These are phyloP conservation scores for Triglochin maritima DNA, from an alignment of 106 monocot species.

Conservation along the genomic window DNA sequence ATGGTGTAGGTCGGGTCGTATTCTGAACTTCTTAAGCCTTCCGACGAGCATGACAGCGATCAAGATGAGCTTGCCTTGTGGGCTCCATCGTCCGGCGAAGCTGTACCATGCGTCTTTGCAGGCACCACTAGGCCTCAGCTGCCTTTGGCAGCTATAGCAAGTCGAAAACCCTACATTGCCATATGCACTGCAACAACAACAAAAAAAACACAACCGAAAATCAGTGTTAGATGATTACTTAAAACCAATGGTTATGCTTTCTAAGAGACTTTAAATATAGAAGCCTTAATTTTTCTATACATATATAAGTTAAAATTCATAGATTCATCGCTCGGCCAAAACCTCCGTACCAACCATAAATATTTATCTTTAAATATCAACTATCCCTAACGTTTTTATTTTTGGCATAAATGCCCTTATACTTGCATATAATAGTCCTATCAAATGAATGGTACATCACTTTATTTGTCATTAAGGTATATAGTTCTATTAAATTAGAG, in stretches of 20 bases:
- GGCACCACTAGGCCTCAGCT: neutral
- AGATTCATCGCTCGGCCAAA: too few species aligned
- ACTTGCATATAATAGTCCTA: too few species aligned
- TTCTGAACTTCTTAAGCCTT: conserved; percentile 1
- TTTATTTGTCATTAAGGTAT: too few species aligned
- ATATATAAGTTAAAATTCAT: neutral
- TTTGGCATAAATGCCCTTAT: too few species aligned
- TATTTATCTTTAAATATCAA: too few species aligned
- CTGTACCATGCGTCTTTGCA: conserved; percentile 31
- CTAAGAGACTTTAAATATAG: neutral
- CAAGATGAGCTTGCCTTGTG: conserved; percentile 28
- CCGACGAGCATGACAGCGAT: conserved; percentile 32
- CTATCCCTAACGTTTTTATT: neutral
- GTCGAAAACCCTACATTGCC: conserved; percentile 40
- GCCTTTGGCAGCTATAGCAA: conserved; percentile 33
- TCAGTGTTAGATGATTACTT: neutral
- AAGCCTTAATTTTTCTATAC: neutral
- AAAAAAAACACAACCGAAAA: too few species aligned
- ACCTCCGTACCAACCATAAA: too few species aligned
- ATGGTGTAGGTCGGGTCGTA: too few species aligned
- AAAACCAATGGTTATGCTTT: neutral
- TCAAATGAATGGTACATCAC: neutral
- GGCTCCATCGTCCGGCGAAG: conserved; percentile 37
- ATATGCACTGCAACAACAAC: conserved; percentile 31
- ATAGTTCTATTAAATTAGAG: too few species aligned